Evolutionary conservation across 116 monocot genomes (phyloP).

Genomic region (Iris pallida): DNA sequence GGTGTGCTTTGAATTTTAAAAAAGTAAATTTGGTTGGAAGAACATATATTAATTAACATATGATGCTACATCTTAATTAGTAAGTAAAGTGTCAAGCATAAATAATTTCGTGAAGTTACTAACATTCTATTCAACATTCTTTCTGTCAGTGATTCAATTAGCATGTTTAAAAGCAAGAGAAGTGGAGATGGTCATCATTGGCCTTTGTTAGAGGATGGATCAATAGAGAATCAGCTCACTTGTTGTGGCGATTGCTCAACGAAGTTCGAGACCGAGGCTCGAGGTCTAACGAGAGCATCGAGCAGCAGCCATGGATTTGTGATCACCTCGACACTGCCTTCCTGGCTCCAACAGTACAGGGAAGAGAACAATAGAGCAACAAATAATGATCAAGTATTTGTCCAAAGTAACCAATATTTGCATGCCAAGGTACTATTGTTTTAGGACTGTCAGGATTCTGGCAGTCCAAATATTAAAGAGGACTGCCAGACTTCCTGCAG

Average conservation of each 20-base stretch:
- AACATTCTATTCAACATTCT: background rate
- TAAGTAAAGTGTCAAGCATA: too few relatives aligned
- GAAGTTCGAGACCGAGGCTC: slow-evolving; percentile 35
- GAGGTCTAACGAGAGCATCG: slow-evolving; percentile 10
- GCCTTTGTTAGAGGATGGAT: slow-evolving; percentile 7
- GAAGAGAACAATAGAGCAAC: slow-evolving; percentile 36
- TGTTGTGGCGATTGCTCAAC: slow-evolving; percentile 15
- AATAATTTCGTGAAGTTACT: background rate
- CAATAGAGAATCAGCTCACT: slow-evolving; percentile 11
- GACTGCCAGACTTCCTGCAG: too few relatives aligned
- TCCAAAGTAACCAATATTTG: too few relatives aligned
- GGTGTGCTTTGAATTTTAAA: background rate
- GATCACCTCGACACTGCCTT: slow-evolving; percentile 43
- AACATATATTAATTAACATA: background rate
- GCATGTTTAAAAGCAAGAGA: slow-evolving; percentile 15
- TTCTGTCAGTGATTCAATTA: slow-evolving; percentile 14
- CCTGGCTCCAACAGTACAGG: slow-evolving; percentile 72
- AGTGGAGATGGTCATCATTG: slow-evolving; percentile 10
- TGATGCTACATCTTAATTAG: too few relatives aligned
- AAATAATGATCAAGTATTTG: slow-evolving; percentile 39
- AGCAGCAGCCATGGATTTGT: slow-evolving; percentile 21
- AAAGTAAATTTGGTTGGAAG: background rate
- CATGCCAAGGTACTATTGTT: too few relatives aligned
- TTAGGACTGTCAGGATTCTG: too few relatives aligned
- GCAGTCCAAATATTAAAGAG: too few relatives aligned